A percentile compares a stretch with the other conserved stretches of the same genome.
Evolutionary conservation across 768 basidiomycete genomes (phyloP).

Genomic region (Trametes cubensis): DNA sequence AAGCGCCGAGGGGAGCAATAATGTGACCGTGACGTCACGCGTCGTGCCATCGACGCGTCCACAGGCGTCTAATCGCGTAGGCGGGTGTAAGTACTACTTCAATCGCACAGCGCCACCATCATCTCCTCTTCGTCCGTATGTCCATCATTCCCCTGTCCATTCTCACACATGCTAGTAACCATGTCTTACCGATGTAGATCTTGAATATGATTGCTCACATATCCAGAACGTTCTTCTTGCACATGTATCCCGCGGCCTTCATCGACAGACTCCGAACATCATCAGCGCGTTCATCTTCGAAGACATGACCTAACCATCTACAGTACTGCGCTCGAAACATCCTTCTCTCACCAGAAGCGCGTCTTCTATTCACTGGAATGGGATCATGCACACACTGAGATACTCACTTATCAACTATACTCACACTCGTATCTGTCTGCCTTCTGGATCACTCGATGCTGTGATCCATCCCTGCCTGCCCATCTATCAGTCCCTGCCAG

Average conservation of each 20-base stretch:
- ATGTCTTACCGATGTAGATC: no score
- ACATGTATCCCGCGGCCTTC: no score
- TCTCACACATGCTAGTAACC: background rate
- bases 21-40: constrained; percentile 23
- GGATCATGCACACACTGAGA: background rate
- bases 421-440: background rate
- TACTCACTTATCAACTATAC: background rate
- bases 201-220: no score
- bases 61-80: background rate
- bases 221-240: no score
- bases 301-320: background rate
- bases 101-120: constrained; percentile 3
- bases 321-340: background rate
- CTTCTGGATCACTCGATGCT: constrained; percentile 17
- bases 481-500: constrained; percentile 18
- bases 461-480: constrained; percentile 5
- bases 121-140: background rate
- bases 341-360: background rate
- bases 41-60: background rate
- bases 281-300: background rate
- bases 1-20: no score
- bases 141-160: background rate
- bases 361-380: background rate
- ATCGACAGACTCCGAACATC: background rate
- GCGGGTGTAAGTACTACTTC: no score